phyloP scores from a whole-genome alignment of 176 grass and related monocot genomes.

The Triticum urartu region DNA sequence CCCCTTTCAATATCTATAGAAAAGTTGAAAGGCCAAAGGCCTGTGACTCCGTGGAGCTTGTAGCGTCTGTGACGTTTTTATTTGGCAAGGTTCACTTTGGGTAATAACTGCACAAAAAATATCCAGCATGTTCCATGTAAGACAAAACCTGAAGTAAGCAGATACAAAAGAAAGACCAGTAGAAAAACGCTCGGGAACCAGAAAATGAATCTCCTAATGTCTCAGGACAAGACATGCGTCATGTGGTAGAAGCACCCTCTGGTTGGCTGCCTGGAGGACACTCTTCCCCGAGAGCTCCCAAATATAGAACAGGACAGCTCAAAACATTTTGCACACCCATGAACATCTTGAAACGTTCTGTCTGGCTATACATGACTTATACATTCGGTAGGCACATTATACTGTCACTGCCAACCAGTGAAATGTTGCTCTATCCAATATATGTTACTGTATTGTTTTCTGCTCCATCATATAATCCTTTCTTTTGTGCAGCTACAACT shows the following conservation, averaged over 20 bases:
- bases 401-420: neutral
- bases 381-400: neutral
- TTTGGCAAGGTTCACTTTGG: neutral
- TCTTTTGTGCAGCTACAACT: conserved; percentile 68
- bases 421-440: neutral
- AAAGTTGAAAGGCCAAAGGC: neutral
- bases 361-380: neutral
- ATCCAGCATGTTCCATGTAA: neutral
- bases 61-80: neutral
- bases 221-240: neutral
- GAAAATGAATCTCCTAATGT: neutral
- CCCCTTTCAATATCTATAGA: neutral
- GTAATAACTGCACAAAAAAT: neutral
- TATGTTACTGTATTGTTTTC: neutral
- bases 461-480: neutral
- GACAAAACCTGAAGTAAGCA: neutral
- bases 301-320: neutral
- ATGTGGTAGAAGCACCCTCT: neutral
- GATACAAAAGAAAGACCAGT: neutral
- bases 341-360: neutral
- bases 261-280: neutral
- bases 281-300: neutral
- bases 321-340: neutral
- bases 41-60: neutral
- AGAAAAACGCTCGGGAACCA: neutral